These are phyloP conservation scores for Penicillium sp. DNA, from an alignment of 2,329 filamentous ascomycete species.

Conservation along the genomic window DNA sequence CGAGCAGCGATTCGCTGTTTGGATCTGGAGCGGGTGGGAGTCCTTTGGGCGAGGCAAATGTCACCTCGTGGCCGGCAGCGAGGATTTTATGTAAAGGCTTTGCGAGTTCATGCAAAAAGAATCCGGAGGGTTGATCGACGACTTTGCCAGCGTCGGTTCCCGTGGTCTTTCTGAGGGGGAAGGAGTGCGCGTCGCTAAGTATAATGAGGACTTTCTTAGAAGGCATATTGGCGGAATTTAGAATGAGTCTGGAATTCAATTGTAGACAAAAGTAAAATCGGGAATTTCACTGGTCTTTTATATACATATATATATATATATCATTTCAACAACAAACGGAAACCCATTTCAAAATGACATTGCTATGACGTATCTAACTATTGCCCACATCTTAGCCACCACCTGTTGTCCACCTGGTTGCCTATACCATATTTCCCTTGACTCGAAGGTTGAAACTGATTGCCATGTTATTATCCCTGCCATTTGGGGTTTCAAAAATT, in stretches of 20 bases:
- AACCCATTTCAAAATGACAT: not conserved
- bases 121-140: constrained; percentile 34
- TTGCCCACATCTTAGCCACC: not conserved
- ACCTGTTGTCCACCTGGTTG: not conserved
- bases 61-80: constrained; percentile 43
- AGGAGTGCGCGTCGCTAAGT: constrained; percentile 45
- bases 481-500: too few relatives aligned
- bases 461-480: too few relatives aligned
- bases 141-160: constrained; percentile 23
- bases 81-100: constrained; percentile 41
- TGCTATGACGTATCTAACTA: not conserved
- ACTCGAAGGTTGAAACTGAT: too few relatives aligned
- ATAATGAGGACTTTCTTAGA: constrained; percentile 47
- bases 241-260: not conserved
- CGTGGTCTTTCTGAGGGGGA: constrained; percentile 36
- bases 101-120: constrained; percentile 44
- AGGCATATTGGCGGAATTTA: constrained; percentile 16
- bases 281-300: not conserved
- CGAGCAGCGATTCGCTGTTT: constrained; percentile 42
- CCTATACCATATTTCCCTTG: not conserved
- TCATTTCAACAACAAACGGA: too few relatives aligned
- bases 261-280: not conserved
- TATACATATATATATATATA: too few relatives aligned
- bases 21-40: constrained; percentile 45
- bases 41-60: constrained; percentile 48